phyloP scores from a whole-genome alignment of 2,329 filamentous ascomycete genomes.

The Myriosclerotinia duriaeana region DNA sequence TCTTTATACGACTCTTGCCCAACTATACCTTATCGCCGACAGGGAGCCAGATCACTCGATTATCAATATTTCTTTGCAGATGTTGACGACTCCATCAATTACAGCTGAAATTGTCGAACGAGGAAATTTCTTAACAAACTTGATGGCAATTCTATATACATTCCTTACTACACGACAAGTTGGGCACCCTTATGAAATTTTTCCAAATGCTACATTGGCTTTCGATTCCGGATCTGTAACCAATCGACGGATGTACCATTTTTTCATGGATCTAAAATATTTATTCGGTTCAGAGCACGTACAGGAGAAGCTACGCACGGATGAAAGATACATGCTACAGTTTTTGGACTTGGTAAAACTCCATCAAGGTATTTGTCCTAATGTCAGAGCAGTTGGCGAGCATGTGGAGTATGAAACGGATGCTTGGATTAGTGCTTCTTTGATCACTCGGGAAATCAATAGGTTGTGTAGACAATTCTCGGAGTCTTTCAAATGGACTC shows the following conservation, averaged over 20 bases:
- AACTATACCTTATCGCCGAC: constrained; percentile 93
- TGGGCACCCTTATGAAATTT: constrained; percentile 86
- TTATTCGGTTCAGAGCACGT: constrained; percentile 86
- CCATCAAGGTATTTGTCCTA: constrained; percentile 95
- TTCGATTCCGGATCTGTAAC: constrained; percentile 95
- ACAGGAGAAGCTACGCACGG: constrained; percentile 76
- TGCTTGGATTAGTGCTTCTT: constrained; percentile 93
- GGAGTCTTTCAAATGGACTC: constrained; percentile 74
- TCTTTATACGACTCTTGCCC: constrained; percentile 88
- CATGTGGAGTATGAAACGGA: constrained; percentile 99
- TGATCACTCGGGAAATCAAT: constrained; percentile 94
- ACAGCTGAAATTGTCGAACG: constrained; percentile 92
- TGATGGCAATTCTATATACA: constrained; percentile 95
- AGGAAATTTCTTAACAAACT: constrained; percentile 91
- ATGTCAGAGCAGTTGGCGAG: constrained; percentile 85
- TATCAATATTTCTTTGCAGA: constrained; percentile 94
- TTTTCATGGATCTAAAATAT: constrained; percentile 92
- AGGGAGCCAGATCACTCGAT: constrained; percentile 97
- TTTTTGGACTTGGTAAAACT: constrained; percentile 95
- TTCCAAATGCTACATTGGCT: constrained; percentile 79
- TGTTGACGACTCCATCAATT: constrained; percentile 94
- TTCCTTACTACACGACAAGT: constrained; percentile 96
- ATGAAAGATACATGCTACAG: constrained; percentile 86
- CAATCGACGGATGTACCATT: constrained; percentile 94
- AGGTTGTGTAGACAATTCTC: constrained; percentile 84